Evolutionary conservation across 352 stramenopile genomes (phyloP), one percentile per base, ranked within the genome.

Genomic region (Saprolegnia diclina): DNA sequence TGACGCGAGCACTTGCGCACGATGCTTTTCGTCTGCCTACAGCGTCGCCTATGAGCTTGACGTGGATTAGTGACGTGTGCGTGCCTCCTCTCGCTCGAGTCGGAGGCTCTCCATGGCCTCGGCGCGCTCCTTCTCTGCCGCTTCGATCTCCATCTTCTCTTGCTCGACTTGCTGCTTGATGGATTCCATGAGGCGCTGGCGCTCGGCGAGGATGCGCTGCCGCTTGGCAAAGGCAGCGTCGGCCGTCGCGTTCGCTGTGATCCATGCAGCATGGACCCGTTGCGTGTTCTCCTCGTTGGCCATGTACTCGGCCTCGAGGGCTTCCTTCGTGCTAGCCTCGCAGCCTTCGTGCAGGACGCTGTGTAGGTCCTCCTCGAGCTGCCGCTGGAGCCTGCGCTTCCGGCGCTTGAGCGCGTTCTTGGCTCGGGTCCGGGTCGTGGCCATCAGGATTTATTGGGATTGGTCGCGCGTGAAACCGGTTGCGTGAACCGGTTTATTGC

Each of bases 401-500:
- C 74, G 77, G 52, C 87, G 83, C 79, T 95, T 95, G 42, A 83
- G 78, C 50, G 76, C 42, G 73, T 95, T 95, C 81, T 93, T 95
- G 44, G 78, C 79, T 64, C 79, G 76, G 0, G 85, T 93, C 18
- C 82, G 75, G 14, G 62, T 29, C 21, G 75, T 80, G 19, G 76
- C 76, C 83, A 93, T 89, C 16, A 42, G 35, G 18, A n/a, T n/a
- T n/a, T 48, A 4, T n/a, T 10, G 11, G 13, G 11, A 48, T 48
- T 48, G 42, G 42, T n/a, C 42, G 42, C 2, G 18, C 7, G 10
- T 48, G 13, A n/a, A 48, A 48, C 42, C 42, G 42, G 42, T 48
- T 48, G 11, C 10, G 3, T n/a, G 13, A n/a, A 48, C 11, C 42
- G 13, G 42, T n/a, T 48, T 16, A 45, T 45, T 48, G 42, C 18